Evolutionary conservation across 2,329 filamentous ascomycete species (phyloP), one percentile per base, ranked within the genome.

Genomic region (Aspergillus spinulosporus): DNA sequence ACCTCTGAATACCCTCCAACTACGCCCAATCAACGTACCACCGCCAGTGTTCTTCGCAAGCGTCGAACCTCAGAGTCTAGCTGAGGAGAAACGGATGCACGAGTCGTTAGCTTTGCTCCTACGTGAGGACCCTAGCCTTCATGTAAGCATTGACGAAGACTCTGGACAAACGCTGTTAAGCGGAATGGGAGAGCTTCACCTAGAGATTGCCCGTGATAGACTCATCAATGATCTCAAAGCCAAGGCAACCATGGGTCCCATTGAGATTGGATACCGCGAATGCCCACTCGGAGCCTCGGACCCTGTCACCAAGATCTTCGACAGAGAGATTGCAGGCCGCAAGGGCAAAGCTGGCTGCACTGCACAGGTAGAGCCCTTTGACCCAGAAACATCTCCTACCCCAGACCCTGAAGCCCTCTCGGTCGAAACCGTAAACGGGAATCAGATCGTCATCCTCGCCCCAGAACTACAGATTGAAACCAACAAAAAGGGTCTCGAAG

Each of bases 21-120:
- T 99, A 36, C 85, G 91, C 12, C 91, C 94, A 0, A 94, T 96
- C 31, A 84, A 89, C 57, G 90, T 97, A 0, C 93, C 94, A 0
- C 92, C 94, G 0, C 92, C 94, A 0, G 94, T 99, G 0, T 96
- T 97, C 68, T 99, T 97, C 72, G 88, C 95, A n/a, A 90, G 92
- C 58, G 87, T 97, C 29, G 93, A 97, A 62, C 90, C 86, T 14
- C 77, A 91, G 63, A 88, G 90, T 64, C 78, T 90, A 32, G 83
- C 88, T 32, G 91, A 92, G 62, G 89, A 92, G 65, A 92, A 92
- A 64, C 84, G 88, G 57, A 84, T 99, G 4, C 84, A 90, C 54
- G 84, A 88, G 4, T 88, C 88, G 0, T 78, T 99, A 4, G 83
- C 85, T 4, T 84, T 94, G 48, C 82, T 96, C 4, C 84, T 96